Conservation (phyloP, 75 land plant species). For the Selaginella tamariscina region DNA sequence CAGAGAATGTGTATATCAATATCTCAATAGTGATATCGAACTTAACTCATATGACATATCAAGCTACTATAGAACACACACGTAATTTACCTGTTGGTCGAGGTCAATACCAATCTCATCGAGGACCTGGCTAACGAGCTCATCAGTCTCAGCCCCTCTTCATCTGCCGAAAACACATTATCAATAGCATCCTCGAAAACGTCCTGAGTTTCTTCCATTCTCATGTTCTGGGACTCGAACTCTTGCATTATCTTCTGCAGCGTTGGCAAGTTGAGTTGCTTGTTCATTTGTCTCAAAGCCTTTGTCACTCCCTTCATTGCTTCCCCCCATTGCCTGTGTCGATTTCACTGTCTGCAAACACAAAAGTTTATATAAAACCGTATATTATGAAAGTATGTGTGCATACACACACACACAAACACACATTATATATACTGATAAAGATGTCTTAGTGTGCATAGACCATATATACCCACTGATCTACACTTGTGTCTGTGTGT, state of each 20-base stretch:
- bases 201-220: slow-evolving; percentile 78
- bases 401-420: too few relatives aligned
- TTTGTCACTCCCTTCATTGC: slow-evolving; percentile 98
- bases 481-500: too few relatives aligned
- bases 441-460: background rate
- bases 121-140: slow-evolving; percentile 84
- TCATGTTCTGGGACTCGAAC: slow-evolving; percentile 81
- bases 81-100: slow-evolving; percentile 48
- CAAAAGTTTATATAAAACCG: background rate
- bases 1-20: background rate
- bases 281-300: slow-evolving; percentile 95
- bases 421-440: background rate
- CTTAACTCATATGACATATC: background rate
- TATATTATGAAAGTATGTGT: background rate
- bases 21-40: background rate
- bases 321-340: slow-evolving; percentile 93
- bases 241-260: slow-evolving; percentile 94
- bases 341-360: slow-evolving; percentile 71
- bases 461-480: too few relatives aligned
- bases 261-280: slow-evolving; percentile 86
- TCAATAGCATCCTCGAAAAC: slow-evolving; percentile 93
- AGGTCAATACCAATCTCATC: slow-evolving; percentile 96
- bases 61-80: background rate
- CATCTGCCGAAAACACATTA: slow-evolving; percentile 89
- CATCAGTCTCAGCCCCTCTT: slow-evolving; percentile 91